These are phyloP conservation scores for Leccinum rimulosum DNA, from an alignment of 768 basidiomycete species.

Conservation along the genomic window DNA sequence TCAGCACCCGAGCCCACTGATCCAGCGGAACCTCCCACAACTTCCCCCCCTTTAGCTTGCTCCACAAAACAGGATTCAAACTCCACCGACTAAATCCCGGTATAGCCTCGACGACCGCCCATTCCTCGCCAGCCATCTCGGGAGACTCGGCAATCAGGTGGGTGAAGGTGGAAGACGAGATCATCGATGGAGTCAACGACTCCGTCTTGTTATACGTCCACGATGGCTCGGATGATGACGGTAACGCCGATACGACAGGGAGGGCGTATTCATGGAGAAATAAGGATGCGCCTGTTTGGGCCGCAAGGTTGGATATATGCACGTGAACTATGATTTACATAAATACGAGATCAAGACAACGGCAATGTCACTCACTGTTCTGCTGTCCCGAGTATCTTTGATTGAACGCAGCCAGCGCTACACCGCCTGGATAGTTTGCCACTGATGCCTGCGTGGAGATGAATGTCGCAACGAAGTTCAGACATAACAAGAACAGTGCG, in stretches of 20 bases:
- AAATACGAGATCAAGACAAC: neutral
- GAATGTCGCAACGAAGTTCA: slow-evolving; percentile 53
- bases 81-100: slow-evolving; percentile 44
- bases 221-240: slow-evolving; percentile 5
- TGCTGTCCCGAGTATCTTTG: slow-evolving; percentile 37
- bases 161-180: slow-evolving; percentile 44
- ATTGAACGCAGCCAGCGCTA: slow-evolving; percentile 66
- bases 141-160: slow-evolving; percentile 59
- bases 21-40: slow-evolving; percentile 24
- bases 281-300: slow-evolving; percentile 87
- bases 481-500: slow-evolving; percentile 45
- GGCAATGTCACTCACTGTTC: slow-evolving; percentile 25
- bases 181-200: slow-evolving; percentile 45
- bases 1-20: slow-evolving; percentile 29
- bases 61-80: slow-evolving; percentile 16
- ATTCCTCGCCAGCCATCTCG: slow-evolving; percentile 29
- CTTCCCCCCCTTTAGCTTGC: slow-evolving; percentile 18
- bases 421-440: slow-evolving; percentile 88
- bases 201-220: slow-evolving; percentile 90
- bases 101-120: slow-evolving; percentile 46
- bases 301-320: slow-evolving; percentile 81
- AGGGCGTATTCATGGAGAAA: slow-evolving; percentile 72
- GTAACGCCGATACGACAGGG: slow-evolving; percentile 37
- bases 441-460: slow-evolving; percentile 58
- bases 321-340: slow-evolving; percentile 48